Evolutionary conservation across 805 yeast genomes (phyloP).

Genomic region (Wickerhamomyces ciferrii): DNA sequence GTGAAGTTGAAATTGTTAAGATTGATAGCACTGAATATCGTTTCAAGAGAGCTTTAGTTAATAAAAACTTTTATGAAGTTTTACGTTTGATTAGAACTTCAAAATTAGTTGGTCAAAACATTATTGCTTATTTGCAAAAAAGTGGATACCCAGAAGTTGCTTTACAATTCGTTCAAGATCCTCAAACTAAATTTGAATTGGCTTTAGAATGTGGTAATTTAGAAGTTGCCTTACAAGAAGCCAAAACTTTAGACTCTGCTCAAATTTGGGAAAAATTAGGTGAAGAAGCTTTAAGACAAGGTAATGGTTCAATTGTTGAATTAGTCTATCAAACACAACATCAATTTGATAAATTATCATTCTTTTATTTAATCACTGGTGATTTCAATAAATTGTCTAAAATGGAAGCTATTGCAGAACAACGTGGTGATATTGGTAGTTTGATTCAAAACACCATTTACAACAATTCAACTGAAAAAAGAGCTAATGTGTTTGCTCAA

Average conservation of each 20-base stretch:
- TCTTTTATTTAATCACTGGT: slow-evolving; percentile 83
- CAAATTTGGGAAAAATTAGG: slow-evolving; percentile 79
- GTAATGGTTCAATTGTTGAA: slow-evolving; percentile 82
- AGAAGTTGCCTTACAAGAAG: slow-evolving; percentile 83
- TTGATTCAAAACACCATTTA: slow-evolving; percentile 80
- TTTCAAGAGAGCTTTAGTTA: slow-evolving; percentile 88
- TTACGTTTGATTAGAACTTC: slow-evolving; percentile 83
- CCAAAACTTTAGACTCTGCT: slow-evolving; percentile 63
- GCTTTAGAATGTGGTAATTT: slow-evolving; percentile 93
- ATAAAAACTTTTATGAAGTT: slow-evolving; percentile 88
- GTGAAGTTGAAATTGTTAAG: slow-evolving; percentile 68
- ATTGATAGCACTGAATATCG: slow-evolving; percentile 97
- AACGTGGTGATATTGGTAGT: slow-evolving; percentile 75
- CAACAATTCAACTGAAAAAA: slow-evolving; percentile 66
- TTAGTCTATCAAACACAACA: slow-evolving; percentile 83
- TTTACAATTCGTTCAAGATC: slow-evolving; percentile 91
- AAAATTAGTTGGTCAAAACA: slow-evolving; percentile 94
- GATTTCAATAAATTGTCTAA: slow-evolving; percentile 67
- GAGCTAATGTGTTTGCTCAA: slow-evolving; percentile 68
- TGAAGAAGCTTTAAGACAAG: slow-evolving; percentile 83
- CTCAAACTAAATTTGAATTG: slow-evolving; percentile 92
- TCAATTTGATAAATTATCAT: slow-evolving; percentile 83
- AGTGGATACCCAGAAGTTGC: slow-evolving; percentile 98
- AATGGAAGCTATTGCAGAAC: slow-evolving; percentile 88
- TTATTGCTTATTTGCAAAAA: slow-evolving; percentile 90